A percentile compares a stretch with the other conserved stretches of the same genome.
Evolutionary conservation across 345 rosid species (phyloP).

Genomic region (Lepidium sativum): DNA sequence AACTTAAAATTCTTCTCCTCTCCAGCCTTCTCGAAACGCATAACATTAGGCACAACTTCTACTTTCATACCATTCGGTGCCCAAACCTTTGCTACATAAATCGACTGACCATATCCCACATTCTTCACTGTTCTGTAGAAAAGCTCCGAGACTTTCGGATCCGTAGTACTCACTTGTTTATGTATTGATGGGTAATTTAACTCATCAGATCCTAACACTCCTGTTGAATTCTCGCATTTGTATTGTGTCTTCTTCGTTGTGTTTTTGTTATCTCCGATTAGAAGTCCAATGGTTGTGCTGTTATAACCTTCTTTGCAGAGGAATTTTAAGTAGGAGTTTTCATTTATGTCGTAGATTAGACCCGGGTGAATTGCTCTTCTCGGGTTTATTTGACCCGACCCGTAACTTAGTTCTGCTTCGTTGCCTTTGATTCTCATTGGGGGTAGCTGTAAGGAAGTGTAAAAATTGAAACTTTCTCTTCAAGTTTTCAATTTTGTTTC

Average conservation of each 20-base stretch:
- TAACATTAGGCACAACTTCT: constrained; percentile 39
- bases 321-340: constrained; percentile 45
- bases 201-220: constrained; percentile 56
- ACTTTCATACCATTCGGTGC: constrained; percentile 42
- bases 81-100: constrained; percentile 41
- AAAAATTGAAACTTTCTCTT: neutral
- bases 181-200: constrained; percentile 89
- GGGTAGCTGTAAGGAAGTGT: constrained; percentile 42
- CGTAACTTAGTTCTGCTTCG: constrained; percentile 46
- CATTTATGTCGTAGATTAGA: constrained; percentile 51
- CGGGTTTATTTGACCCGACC: constrained; percentile 87
- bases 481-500: neutral
- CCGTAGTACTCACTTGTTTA: constrained; percentile 23
- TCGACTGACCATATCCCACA: constrained; percentile 39
- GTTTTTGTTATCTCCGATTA: constrained; percentile 24
- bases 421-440: constrained; percentile 45
- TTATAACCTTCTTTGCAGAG: constrained; percentile 78
- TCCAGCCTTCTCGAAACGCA: constrained; percentile 30
- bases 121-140: constrained; percentile 58
- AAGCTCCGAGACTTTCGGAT: constrained; percentile 31
- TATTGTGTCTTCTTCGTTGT: constrained; percentile 28
- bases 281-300: constrained; percentile 42
- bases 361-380: constrained; percentile 57
- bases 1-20: constrained; percentile 45
- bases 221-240: constrained; percentile 41